Base-by-base conservation (phyloP, 208 protist genomes). In the Vickermania spadyakhi region DNA sequence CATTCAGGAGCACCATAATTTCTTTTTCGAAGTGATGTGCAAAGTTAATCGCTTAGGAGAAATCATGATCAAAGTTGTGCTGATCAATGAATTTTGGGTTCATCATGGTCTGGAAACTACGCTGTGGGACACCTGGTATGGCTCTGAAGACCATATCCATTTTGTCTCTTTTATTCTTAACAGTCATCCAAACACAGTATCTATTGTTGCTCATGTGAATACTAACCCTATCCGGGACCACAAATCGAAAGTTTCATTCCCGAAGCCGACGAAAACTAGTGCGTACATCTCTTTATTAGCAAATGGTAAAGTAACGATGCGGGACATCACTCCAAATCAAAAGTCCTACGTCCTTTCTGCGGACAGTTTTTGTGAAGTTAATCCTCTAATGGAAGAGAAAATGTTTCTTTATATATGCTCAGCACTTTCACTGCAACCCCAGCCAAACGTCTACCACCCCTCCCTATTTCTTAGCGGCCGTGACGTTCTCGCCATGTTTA, bases 361-460 rank as follows among this genome's bases (percentile, higher is more conserved):
- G 0, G 70, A 84, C 56, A 69, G 66, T 2, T 80, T 84, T 45
- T 72, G 77, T 28, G 77, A 84, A 52, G 74, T 79, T 14, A 84
- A 76, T 27, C 73, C 66, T 22, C 54, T 53, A 3, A 81, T 84
- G 74, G 78, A 79, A 45, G 65, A 69, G 23, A 73, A 69, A 26
- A 78, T 84, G 4, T 78, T 63, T 28, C 28, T 70, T 25, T 53
- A 60, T 2, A 79, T 78, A 31, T 29, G 68, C 2, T 26, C 51
- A 23, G 73, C 77, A 62, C 60, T 83, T 1, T 51, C 54, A 2
- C 62, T 83, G 1, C 5, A 54, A 7, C 25, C 41, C 21, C 18
- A 58, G 5, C 14, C 22, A 7, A 13, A 3, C 26, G 45, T 11
- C n/a, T 23, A 29, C 3, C 14, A 41, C 45, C 23, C 21, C 26